A percentile compares a stretch with the other conserved stretches of the same genome.
These are phyloP conservation scores for Fraxinus floribunda DNA, from an alignment of 305 asterid species.

Conservation along the genomic window DNA sequence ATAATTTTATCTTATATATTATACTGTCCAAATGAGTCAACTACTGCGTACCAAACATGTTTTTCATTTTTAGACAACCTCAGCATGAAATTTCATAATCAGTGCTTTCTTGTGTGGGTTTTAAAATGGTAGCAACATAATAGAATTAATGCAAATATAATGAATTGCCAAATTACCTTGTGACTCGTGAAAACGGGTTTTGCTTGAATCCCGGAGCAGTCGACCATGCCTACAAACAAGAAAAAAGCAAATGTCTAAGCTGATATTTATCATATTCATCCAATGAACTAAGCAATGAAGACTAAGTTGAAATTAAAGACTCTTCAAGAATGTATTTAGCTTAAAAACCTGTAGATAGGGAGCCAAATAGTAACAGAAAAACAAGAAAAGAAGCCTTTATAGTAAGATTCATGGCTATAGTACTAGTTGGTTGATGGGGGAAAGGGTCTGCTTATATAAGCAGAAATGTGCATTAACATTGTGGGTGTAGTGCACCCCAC, in stretches of 20 bases:
- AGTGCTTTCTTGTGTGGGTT: not conserved
- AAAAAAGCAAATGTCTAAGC: not conserved
- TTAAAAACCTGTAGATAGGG: conserved; percentile 49
- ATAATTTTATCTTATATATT: not conserved
- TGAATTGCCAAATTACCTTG: conserved; percentile 43
- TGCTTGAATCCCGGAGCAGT: conserved; percentile 28
- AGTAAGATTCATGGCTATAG: conserved; percentile 36
- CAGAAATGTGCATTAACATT: conserved; percentile 29
- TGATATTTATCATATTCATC: not conserved
- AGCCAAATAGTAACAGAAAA: conserved; percentile 39
- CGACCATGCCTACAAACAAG: conserved; percentile 27
- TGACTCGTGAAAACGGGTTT: conserved; percentile 29
- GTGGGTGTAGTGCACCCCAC: conserved; percentile 40
- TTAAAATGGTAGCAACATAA: not conserved
- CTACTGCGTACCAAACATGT: not conserved
- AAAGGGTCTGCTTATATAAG: conserved; percentile 43
- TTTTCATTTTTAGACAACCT: not conserved
- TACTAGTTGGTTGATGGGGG: conserved; percentile 23
- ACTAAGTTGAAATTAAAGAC: not conserved
- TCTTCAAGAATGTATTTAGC: not conserved
- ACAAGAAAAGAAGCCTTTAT: conserved; percentile 33
- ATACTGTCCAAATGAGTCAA: not conserved
- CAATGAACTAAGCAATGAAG: not conserved
- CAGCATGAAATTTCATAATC: not conserved
- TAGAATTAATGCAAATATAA: not conserved